A percentile compares a stretch with the other conserved stretches of the same genome.
Evolutionary conservation across 176 grass and related monocot species (phyloP).

Genomic region (Pontederia paniculata): DNA sequence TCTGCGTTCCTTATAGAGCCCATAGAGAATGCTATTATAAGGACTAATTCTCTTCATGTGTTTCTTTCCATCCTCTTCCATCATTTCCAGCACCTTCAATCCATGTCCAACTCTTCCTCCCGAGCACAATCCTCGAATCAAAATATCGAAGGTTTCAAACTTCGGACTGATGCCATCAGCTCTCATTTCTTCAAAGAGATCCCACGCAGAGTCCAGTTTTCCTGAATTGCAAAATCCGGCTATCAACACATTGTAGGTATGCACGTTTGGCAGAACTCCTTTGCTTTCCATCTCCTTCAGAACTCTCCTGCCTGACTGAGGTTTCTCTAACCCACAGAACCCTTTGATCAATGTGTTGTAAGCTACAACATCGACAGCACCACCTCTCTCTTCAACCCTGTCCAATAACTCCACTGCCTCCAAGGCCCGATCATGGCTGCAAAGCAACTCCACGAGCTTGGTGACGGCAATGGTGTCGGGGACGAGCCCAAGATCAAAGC

Average conservation of each 20-base stretch:
- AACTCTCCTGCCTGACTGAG: constrained; percentile 14
- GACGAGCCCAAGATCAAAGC: constrained; percentile 28
- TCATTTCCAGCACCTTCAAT: constrained; percentile 21
- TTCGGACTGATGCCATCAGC: constrained; percentile 24
- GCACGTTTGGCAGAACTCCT: constrained; percentile 30
- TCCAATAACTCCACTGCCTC: constrained; percentile 27
- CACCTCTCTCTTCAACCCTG: constrained; percentile 25
- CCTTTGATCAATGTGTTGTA: constrained; percentile 36
- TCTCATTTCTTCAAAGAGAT: constrained; percentile 26
- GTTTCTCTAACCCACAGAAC: constrained; percentile 21
- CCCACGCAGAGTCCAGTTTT: constrained; percentile 11
- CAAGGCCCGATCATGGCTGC: constrained; percentile 11
- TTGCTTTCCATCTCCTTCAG: constrained; percentile 33
- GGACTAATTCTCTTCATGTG: constrained; percentile 23
- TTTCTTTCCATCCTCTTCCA: constrained; percentile 26
- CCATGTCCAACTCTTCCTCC: constrained; percentile 16
- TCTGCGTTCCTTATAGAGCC: constrained; percentile 23
- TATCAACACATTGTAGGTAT: constrained; percentile 28
- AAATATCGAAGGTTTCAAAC: constrained; percentile 32
- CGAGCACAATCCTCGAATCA: constrained; percentile 27
- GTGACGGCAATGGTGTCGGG: constrained; percentile 23
- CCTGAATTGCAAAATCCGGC: constrained; percentile 25
- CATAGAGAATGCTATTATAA: constrained; percentile 32
- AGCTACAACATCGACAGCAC: constrained; percentile 19
- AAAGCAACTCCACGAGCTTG: constrained; percentile 29